Conservation (phyloP, 805 yeast species). For the Saccharomycopsis sp. region DNA sequence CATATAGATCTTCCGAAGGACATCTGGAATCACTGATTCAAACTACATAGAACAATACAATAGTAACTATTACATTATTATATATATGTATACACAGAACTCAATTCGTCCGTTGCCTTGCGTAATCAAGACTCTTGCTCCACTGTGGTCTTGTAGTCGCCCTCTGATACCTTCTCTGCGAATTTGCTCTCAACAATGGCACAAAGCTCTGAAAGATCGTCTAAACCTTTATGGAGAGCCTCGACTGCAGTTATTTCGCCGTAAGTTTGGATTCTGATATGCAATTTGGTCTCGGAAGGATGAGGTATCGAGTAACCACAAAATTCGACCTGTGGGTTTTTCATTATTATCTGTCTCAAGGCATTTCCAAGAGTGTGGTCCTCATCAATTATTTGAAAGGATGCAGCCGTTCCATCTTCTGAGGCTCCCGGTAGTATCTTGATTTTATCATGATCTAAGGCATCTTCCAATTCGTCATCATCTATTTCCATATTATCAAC, state of each 20-base stretch:
- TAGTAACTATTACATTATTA: not conserved
- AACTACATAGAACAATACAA: not conserved
- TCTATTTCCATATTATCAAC: conserved; percentile 24
- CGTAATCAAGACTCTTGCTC: not conserved
- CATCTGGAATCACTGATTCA: too few relatives aligned
- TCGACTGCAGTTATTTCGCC: conserved; percentile 81
- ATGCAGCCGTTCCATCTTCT: conserved; percentile 90
- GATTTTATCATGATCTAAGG: conserved; percentile 49
- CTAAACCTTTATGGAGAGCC: conserved; percentile 86
- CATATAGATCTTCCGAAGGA: too few relatives aligned
- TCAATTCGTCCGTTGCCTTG: too few relatives aligned
- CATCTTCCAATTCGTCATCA: conserved; percentile 39
- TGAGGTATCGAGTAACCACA: conserved; percentile 98
- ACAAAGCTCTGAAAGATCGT: conserved; percentile 78
- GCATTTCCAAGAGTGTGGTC: conserved; percentile 97
- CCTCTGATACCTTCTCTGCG: conserved; percentile 45
- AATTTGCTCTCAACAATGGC: conserved; percentile 75
- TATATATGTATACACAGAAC: not conserved
- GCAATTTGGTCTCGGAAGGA: conserved; percentile 87
- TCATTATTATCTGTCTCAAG: conserved; percentile 88
- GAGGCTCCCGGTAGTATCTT: conserved; percentile 76
- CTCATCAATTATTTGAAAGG: conserved; percentile 87
- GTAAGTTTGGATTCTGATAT: conserved; percentile 90
- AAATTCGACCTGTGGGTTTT: conserved; percentile 95
- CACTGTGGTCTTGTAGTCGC: not conserved